Evolutionary conservation across 768 basidiomycete genomes (phyloP).

Genomic region (Naganishia onofrii): DNA sequence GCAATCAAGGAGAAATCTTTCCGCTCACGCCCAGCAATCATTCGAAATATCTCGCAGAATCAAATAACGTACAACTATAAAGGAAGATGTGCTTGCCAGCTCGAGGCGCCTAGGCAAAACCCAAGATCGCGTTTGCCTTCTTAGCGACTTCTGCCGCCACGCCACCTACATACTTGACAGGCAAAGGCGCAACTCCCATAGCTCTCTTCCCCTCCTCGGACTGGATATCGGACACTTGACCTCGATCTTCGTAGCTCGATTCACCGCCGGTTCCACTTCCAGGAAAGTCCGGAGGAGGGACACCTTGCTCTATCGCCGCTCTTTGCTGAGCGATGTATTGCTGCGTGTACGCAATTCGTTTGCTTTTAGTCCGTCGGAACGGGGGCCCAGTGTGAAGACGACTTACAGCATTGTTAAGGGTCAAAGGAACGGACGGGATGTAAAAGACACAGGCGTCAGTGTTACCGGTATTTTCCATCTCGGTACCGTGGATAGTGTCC

Average conservation of each 20-base stretch:
- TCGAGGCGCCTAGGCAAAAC: background rate
- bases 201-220: conserved; percentile 38
- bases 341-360: background rate
- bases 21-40: no score
- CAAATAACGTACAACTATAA: no score
- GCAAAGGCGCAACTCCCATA: conserved; percentile 11
- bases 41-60: no score
- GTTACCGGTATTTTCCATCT: conserved; percentile 38
- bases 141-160: conserved; percentile 6
- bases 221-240: conserved; percentile 52
- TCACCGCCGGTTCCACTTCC: conserved; percentile 51
- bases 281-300: conserved; percentile 71
- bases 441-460: conserved; percentile 46
- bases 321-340: conserved; percentile 64
- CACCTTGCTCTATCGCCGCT: conserved; percentile 61
- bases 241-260: conserved; percentile 54
- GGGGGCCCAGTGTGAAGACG: no score
- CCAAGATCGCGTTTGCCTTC: conserved; percentile 13
- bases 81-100: no score
- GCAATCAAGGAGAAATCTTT: no score
- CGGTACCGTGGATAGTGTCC: conserved; percentile 48
- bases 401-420: conserved; percentile 35
- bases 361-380: no score
- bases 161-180: background rate
- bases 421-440: conserved; percentile 48